phyloP scores from a whole-genome alignment of 2,329 filamentous ascomycete genomes.

The Hawksworthiomyces lignivorus region DNA sequence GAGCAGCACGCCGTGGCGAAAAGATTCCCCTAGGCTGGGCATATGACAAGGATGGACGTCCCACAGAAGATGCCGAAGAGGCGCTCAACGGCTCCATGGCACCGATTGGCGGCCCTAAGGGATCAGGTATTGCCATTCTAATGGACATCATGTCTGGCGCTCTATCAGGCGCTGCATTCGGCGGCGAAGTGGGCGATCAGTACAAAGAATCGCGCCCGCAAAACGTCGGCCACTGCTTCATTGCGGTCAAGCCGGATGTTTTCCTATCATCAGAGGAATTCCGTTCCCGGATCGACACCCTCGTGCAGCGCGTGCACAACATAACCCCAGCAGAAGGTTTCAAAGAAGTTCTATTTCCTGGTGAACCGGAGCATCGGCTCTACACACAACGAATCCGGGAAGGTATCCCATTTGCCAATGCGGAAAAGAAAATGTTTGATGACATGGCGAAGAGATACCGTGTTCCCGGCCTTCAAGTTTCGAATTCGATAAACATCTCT shows the following conservation, averaged over 20 bases:
- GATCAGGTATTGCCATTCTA: conserved; percentile 50
- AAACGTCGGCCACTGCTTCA: conserved; percentile 47
- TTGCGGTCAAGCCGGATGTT: conserved; percentile 45
- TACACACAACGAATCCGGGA: too few species aligned
- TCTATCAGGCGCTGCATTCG: conserved; percentile 51
- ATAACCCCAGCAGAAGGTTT: too few species aligned
- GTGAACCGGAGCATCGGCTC: too few species aligned
- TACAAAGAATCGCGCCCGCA: conserved; percentile 39
- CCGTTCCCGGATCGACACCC: too few species aligned
- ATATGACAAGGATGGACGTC: conserved; percentile 15
- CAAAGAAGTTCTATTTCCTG: too few species aligned
- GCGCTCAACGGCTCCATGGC: conserved; percentile 15
- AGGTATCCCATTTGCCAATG: too few species aligned
- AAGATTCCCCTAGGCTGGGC: conserved; percentile 18
- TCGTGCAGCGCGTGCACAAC: too few species aligned
- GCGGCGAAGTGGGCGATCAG: conserved; percentile 46
- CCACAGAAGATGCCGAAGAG: conserved; percentile 17
- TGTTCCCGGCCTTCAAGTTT: too few species aligned
- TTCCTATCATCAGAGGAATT: conserved; percentile 29
- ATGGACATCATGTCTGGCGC: conserved; percentile 57
- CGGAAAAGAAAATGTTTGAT: too few species aligned
- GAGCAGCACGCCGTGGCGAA: conserved; percentile 18
- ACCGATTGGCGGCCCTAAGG: conserved; percentile 54
- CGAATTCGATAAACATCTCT: too few species aligned
- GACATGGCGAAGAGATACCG: too few species aligned